Evolutionary conservation across 129 eudicot species (phyloP), one percentile per base, ranked within the genome.

Genomic region (Silybum marianum): DNA sequence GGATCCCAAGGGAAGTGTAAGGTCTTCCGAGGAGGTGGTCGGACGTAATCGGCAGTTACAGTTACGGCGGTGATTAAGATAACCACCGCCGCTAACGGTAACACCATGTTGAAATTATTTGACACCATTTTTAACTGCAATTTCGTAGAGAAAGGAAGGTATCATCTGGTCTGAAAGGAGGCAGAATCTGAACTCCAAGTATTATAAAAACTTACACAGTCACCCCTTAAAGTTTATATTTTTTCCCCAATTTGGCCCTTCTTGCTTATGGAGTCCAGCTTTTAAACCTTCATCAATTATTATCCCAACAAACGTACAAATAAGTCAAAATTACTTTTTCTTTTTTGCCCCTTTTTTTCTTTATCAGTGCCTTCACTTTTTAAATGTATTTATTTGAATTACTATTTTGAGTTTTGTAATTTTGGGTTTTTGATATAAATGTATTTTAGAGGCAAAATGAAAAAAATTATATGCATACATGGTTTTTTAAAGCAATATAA

Each of bases 21-120:
- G 16, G 86, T 78, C 79, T 89, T 80, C 8, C 98, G 91, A 76
- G 94, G 91, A 34, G 89, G 96, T 9, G 96, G 96, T 14, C 98
- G 88, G 75, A 93, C 83, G 77, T 91, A 93, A 72, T 85, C 89
- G 3, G 65, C 82, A 7, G 84, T 54, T 32, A 19, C 77, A 12
- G 84, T 54, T 32, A 19, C 77, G 5, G 81, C 58, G 75, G 62
- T 23, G 24, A 46, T 71, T 14, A 78, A 24, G 14, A 78, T 19
- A 42, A 86, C 65, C 19, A 81, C 44, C 67, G 85, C 76, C 76
- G 42, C 26, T 30, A 85, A 63, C 81, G 58, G 60, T 60, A 82
- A 54, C 58, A 71, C 75, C 58, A 78, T 11, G 24, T 77, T 69
- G 26, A 81, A 79, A 44, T 80, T 87, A 19, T 46, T 24, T 73